Percentiles rank a stretch among this genome's conserved stretches.
These are phyloP conservation scores for Arachnopeziza araneosa DNA, from an alignment of 2,329 filamentous ascomycete species.

Conservation along the genomic window DNA sequence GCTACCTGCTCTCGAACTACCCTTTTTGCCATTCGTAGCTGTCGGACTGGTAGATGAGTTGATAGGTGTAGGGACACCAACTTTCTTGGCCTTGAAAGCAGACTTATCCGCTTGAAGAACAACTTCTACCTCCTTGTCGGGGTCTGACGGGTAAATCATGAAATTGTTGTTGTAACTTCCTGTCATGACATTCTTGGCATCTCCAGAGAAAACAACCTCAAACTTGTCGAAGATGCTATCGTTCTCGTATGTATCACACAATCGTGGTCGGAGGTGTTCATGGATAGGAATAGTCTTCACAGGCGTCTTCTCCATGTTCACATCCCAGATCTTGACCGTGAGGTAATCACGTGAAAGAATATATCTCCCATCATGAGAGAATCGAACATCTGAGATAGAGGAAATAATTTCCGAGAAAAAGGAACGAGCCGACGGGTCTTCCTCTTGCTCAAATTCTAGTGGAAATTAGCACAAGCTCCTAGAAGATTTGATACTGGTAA, in stretches of 20 bases:
- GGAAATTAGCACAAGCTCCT: slow-evolving; percentile 13
- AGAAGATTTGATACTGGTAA: not conserved
- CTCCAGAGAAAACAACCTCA: slow-evolving; percentile 96
- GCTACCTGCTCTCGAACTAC: slow-evolving; percentile 79
- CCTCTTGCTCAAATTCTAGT: slow-evolving; percentile 97
- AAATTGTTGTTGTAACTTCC: slow-evolving; percentile 99
- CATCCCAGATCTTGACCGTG: slow-evolving; percentile 99
- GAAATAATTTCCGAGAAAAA: slow-evolving; percentile 99
- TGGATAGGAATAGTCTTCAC: slow-evolving; percentile 99
- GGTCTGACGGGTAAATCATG: slow-evolving; percentile 98
- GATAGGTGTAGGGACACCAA: slow-evolving; percentile 95
- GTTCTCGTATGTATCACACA: slow-evolving; percentile 98
- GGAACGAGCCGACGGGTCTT: slow-evolving; percentile 91
- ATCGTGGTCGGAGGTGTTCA: slow-evolving; percentile 85
- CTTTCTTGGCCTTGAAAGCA: slow-evolving; percentile 99
- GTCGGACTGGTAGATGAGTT: slow-evolving; percentile 73
- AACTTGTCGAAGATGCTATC: slow-evolving; percentile 99
- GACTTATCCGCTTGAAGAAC: slow-evolving; percentile 98
- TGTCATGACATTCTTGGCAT: slow-evolving; percentile 99
- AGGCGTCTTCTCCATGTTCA: slow-evolving; percentile 97
- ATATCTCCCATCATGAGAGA: slow-evolving; percentile 93
- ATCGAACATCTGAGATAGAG: slow-evolving; percentile 96
- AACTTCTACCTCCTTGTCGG: slow-evolving; percentile 93
- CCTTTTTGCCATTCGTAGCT: slow-evolving; percentile 74
- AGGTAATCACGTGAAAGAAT: slow-evolving; percentile 97